Conservation (phyloP, 371 early-diverging fungal species). For the Actinomucor elegans region DNA sequence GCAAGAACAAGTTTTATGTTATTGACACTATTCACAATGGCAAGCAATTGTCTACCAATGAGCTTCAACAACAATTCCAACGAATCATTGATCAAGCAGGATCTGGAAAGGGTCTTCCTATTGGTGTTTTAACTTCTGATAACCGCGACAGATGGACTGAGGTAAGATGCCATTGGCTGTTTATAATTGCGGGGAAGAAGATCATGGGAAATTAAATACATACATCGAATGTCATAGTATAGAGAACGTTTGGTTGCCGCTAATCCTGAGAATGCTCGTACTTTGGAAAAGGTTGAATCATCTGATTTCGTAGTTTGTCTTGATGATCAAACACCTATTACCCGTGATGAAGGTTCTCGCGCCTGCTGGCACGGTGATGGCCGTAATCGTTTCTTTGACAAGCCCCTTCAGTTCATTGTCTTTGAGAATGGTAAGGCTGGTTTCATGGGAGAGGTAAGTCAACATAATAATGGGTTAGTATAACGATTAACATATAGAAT, state of each 20-base stretch:
- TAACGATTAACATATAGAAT: too few relatives aligned
- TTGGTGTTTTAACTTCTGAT: conserved; percentile 90
- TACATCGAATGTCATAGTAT: conserved; percentile 18
- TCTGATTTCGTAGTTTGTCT: conserved; percentile 86
- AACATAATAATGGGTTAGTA: background rate
- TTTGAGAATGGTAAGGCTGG: conserved; percentile 96
- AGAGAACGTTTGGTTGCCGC: conserved; percentile 67
- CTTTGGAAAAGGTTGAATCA: conserved; percentile 81
- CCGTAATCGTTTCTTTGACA: conserved; percentile 93
- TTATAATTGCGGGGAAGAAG: too few relatives aligned
- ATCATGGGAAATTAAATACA: too few relatives aligned
- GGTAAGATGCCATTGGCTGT: too few relatives aligned
- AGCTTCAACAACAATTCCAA: conserved; percentile 77
- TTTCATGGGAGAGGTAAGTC: conserved; percentile 83
- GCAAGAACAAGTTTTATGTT: conserved; percentile 89
- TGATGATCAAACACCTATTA: conserved; percentile 81
- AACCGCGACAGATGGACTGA: conserved; percentile 95
- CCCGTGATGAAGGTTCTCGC: conserved; percentile 78
- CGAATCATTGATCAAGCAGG: conserved; percentile 79
- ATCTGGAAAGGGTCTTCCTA: conserved; percentile 64
- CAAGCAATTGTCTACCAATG: conserved; percentile 77
- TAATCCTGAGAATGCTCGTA: conserved; percentile 65
- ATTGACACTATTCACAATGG: conserved; percentile 79
- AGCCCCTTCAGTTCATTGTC: conserved; percentile 90
- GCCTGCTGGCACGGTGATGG: conserved; percentile 94